Evolutionary conservation across 1,284 basidiomycete species (phyloP), one percentile per base, ranked within the genome.

Genomic region (Apiotrichum gracile): DNA sequence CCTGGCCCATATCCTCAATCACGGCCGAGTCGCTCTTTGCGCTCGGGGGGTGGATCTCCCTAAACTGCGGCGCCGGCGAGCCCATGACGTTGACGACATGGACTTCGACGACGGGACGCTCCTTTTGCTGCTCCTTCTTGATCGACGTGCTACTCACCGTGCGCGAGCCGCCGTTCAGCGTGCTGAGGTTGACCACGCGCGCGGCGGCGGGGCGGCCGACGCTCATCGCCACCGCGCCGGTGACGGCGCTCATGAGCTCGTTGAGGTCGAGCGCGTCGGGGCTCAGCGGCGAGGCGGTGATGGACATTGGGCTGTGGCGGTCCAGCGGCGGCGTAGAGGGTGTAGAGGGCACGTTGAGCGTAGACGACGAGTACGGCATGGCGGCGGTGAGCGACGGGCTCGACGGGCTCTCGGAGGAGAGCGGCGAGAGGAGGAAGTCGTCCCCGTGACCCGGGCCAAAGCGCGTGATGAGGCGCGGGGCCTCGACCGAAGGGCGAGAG

Each of bases 191-290:
- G 31, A 45, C 43, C 19, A 45, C 43, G 13, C 43, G 43, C 12
- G 43, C 43, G 2, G 43, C 43, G 29, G 43, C 43, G 4, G 43
- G 43, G 5, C 43, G 43, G 25, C 39, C 39, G 14, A 43, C 41
- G 8, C 41, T 43, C 26, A 45, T 31, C 13, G 43, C 13, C 43
- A 45, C 43, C 7, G 29, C 43, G 21, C 43, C 29, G 2, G 43
- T 45, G 16, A 45, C 43, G n/a, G 43, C 43, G 27, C 43, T n/a
- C 43, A 45, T 45, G 29, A 45, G 43, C 12, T 45, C 43, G 31
- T 31, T 45, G 29, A 45, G 43, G 43, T 45, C 43, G 6, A 45
- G 27, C 5, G 27, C 12, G 12, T 45, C 43, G 1, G 43, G 43
- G 16, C 26, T 29, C 10, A 45, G 43, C 13, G 43, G 43, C 5